Percentiles rank a stretch among this genome's conserved stretches.
Evolutionary conservation across 2,329 filamentous ascomycete species (phyloP).

Genomic region (Colletotrichum coccodes): DNA sequence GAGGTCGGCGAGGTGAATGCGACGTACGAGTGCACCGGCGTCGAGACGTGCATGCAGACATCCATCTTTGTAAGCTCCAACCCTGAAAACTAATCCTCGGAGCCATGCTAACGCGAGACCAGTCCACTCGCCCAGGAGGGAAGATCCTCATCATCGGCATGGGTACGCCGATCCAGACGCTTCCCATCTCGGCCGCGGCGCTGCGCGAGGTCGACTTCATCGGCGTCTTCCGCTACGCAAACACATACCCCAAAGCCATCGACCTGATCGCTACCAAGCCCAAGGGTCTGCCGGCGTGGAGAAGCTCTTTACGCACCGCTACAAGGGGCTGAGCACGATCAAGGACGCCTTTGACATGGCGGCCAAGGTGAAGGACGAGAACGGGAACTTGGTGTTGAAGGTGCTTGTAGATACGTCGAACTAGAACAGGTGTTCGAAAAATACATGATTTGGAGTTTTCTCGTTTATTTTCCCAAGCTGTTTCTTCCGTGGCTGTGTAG

Average conservation of each 20-base stretch:
- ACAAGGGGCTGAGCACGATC: slow-evolving; percentile 70
- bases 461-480: neutral
- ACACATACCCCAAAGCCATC: slow-evolving; percentile 73
- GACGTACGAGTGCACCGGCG: slow-evolving; percentile 83
- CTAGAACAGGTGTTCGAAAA: neutral
- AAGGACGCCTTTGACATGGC: slow-evolving; percentile 80
- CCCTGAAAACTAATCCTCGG: neutral
- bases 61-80: slow-evolving; percentile 70
- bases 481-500: too few species aligned
- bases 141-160: slow-evolving; percentile 78
- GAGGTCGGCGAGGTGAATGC: slow-evolving; percentile 72
- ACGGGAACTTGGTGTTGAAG: slow-evolving; percentile 78
- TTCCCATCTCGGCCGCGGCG: slow-evolving; percentile 75
- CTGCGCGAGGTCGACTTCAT: slow-evolving; percentile 77
- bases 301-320: slow-evolving; percentile 77
- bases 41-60: slow-evolving; percentile 79
- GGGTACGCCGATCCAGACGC: slow-evolving; percentile 76
- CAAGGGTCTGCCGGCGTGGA: slow-evolving; percentile 69
- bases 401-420: slow-evolving; percentile 67
- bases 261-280: slow-evolving; percentile 59
- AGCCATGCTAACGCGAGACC: neutral
- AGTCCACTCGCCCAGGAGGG: slow-evolving; percentile 73
- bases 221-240: slow-evolving; percentile 78
- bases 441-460: too few species aligned
- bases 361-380: slow-evolving; percentile 74